Percentiles rank a stretch among this genome's conserved stretches.
Conservation (phyloP, 1,139 yeast genomes). For the Pichia sp. region DNA sequence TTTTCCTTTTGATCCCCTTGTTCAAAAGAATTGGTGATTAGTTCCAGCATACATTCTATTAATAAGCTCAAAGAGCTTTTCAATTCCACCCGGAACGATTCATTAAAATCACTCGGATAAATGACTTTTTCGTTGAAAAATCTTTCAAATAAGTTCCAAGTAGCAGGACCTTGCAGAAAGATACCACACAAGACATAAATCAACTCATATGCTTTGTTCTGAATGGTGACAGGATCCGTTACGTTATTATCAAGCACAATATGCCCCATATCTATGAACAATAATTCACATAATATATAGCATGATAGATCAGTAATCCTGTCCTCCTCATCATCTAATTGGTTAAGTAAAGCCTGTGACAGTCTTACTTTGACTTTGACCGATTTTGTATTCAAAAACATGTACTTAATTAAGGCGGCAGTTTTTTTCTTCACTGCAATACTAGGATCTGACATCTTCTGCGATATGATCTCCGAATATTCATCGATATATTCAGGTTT, state of each 20-base stretch:
- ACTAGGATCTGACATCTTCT: conserved; percentile 55
- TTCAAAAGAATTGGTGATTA: conserved; percentile 23
- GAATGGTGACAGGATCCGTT: conserved; percentile 1
- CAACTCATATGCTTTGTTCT: conserved; percentile 18
- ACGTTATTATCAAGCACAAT: background rate
- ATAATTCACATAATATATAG: conserved; percentile 38
- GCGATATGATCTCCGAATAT: conserved; percentile 48
- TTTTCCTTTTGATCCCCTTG: conserved; percentile 8
- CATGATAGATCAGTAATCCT: conserved; percentile 45
- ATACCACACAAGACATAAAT: conserved; percentile 39
- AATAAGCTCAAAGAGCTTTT: conserved; percentile 25
- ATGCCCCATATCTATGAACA: conserved; percentile 35
- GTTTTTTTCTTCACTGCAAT: conserved; percentile 62
- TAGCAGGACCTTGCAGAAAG: conserved; percentile 34
- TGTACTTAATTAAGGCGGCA: conserved; percentile 45
- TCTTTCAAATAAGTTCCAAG: conserved; percentile 39
- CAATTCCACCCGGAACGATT: conserved; percentile 14
- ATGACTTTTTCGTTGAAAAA: conserved; percentile 42
- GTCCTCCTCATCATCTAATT: conserved; percentile 70
- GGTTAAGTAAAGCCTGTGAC: conserved; percentile 46
- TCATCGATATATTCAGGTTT: conserved; percentile 44
- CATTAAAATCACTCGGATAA: conserved; percentile 28
- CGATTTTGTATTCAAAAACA: conserved; percentile 39
- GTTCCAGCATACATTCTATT: conserved; percentile 32
- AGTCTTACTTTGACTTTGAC: conserved; percentile 39